Base-by-base conservation (phyloP, 2,329 filamentous ascomycete genomes). In the Chaetothyriales sp. region DNA sequence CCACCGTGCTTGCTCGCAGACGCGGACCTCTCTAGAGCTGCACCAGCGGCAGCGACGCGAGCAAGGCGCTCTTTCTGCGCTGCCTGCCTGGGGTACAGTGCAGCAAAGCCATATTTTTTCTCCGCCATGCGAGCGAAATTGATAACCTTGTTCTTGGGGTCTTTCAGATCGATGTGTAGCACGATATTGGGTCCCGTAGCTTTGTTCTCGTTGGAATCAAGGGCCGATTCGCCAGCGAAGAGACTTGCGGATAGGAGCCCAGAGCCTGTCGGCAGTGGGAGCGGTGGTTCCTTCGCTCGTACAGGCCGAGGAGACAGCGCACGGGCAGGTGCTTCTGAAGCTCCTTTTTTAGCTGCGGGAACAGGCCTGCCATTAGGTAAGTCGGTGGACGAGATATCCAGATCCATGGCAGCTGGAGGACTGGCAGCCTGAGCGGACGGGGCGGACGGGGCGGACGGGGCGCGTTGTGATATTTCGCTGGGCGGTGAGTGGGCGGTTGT, bases 61-160 rank as follows among this genome's bases (percentile, higher is more conserved):
- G 87, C 84, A 59, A 94, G 83, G 50, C 87, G 83, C 60, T 93
- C 87, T 56, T 86, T 82, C 57, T 92, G 86, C 28, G 89, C 89
- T 1, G 92, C 92, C 55, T 93, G 76, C 6, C 89, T 84, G 26
- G 92, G 92, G 64, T 96, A 89, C 36, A 96, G 74, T 0, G 90
- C 92, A 55, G 93, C 88, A 74, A 90, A 95, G 20, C 92, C 92
- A 65, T 95, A 96, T 55, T 83, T 84, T 56, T 93, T 88, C 67
- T 95, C 87, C 9, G 93, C 92, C 67, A 96, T 75, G 44, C 87
- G 86, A 62, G 90, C 89, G 58, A 96, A 95, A 66, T 96, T 96
- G 68, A 98, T 80, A 54, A 93, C 90, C 58, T 90, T 87, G 65
- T 95, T 95, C 36, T 79, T 83, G 60, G 86, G 81, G 43, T 87